Evolutionary conservation across 106 monocot species (phyloP), one percentile per base, ranked within the genome.

Genomic region (Platanthera zijinensis): DNA sequence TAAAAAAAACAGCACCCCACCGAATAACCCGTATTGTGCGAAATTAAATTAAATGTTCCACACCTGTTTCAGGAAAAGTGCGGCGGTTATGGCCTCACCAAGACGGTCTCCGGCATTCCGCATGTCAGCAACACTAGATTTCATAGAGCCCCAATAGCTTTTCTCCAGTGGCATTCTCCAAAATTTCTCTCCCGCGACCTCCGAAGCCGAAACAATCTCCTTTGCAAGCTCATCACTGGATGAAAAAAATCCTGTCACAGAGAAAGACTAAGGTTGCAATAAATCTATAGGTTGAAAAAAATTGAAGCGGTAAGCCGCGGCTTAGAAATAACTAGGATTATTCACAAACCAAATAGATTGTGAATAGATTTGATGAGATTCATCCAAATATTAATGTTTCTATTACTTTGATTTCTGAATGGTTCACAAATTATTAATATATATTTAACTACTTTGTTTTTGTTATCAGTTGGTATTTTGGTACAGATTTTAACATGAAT

Each of bases 21-120:
- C 10, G 30, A 66, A 66, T 22, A 1, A 30, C 4, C 32, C 32
- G 32, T 32, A 32, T 32, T 32, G 32, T 32, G 32, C 32, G 32
- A 32, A 32, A 32, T 32, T 32, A 32, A 32, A 32, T 32, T 32
- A 32, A 32, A 32, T 32, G 32, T 32, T 32, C 32, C 32, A 28
- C 4, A 91, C 91, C 88, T 92, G 92, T 75, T 92, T 92, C 48
- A 92, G 74, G 82, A 92, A 92, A 80, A 92, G 91, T 69, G 91
- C 88, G 74, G 91, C 91, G 67, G 71, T 79, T 46, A 92, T 92
- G 10, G 91, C 84, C 46, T 86, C 88, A 69, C 91, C 91, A 66
- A 84, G 86, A 48, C 88, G 88, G 28, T 83, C 86, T 69, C 91
- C 91, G 11, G 79, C 75, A 71, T 92, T 92, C 22, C 79, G 84